A percentile compares a stretch with the other conserved stretches of the same genome.
These are phyloP conservation scores for Amanita pseudoporphyria DNA, from an alignment of 768 basidiomycete species.

Conservation along the genomic window DNA sequence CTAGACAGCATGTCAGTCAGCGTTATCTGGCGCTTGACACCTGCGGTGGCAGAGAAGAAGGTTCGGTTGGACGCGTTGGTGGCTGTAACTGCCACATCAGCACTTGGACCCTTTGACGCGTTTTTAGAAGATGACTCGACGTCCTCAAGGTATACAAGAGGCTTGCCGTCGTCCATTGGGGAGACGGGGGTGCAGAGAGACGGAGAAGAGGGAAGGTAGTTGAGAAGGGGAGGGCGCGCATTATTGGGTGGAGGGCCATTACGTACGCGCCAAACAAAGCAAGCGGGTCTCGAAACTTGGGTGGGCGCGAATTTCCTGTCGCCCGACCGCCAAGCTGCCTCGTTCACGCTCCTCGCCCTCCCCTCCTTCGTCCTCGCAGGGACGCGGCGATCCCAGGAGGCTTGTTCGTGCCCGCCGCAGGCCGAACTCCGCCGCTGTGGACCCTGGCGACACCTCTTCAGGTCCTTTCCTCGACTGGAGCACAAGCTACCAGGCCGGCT, in stretches of 20 bases:
- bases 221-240: background rate
- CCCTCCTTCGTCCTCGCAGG: constrained; percentile 51
- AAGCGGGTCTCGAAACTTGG: background rate
- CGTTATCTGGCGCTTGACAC: constrained; percentile 51
- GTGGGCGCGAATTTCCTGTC: background rate
- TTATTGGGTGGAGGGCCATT: background rate
- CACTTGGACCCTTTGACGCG: background rate
- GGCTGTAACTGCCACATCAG: background rate
- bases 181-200: background rate
- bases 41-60: background rate
- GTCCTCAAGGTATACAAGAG: constrained; percentile 37
- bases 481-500: constrained; percentile 82
- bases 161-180: background rate
- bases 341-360: constrained; percentile 74
- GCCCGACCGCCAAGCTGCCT: constrained; percentile 45
- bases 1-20: constrained; percentile 53
- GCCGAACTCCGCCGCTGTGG: constrained; percentile 21
- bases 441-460: constrained; percentile 14
- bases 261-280: constrained; percentile 3
- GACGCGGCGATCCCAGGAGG: constrained; percentile 38
- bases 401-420: constrained; percentile 28
- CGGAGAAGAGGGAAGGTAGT: background rate
- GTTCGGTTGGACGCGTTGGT: background rate
- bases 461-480: constrained; percentile 54
- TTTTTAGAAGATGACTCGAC: constrained; percentile 18